Evolutionary conservation across 495 filamentous ascomycete species (phyloP), one percentile per base, ranked within the genome.

Genomic region (Cenococcum geophilum): DNA sequence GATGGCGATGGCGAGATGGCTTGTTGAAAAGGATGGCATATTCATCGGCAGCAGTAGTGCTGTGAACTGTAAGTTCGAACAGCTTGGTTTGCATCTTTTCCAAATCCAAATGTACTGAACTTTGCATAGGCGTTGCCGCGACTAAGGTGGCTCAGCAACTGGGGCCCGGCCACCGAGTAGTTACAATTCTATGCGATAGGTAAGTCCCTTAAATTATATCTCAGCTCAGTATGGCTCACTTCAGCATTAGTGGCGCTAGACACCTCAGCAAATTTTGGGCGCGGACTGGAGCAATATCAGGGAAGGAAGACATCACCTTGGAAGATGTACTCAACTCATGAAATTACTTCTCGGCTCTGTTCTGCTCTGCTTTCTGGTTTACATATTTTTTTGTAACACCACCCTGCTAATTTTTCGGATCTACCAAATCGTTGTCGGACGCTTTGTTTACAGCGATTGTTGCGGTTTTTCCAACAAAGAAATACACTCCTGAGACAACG

Each of bases 181-280:
- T 97, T 23, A 99, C 93, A 0, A 79, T 99, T 14, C 75, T 97
- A 48, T 97, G 92, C 70, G 93, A 99, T 73, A 64, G 64, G 64
- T 63, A 36, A 32, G 16, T 5, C 18, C 23, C 54, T 4, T 12
- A 49, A 40, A 9, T 14, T 9, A 27, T 4, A 54, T 1, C 16
- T 40, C 8, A 8, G 18, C 32, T 23, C 21, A 12, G 35, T 34
- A 11, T 37, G 1, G 11, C 48, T 60, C 21, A 60, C 48, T 9
- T 49, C 14, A 4, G 18, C 22, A 48, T 8, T 86, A 27, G 93
- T 55, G 66, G 93, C 1, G 88, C 87, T 20, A 79, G 93, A 65
- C 95, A 99, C 74, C 75, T 99, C 25, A 95, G 88, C 61, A 92
- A 92, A 71, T 96, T 98, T 75, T 98, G 91, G 90, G 88, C 89